Evolutionary conservation across 345 rosid species (phyloP), one percentile per base, ranked within the genome.

Genomic region (Diplotaxis tenuifolia): DNA sequence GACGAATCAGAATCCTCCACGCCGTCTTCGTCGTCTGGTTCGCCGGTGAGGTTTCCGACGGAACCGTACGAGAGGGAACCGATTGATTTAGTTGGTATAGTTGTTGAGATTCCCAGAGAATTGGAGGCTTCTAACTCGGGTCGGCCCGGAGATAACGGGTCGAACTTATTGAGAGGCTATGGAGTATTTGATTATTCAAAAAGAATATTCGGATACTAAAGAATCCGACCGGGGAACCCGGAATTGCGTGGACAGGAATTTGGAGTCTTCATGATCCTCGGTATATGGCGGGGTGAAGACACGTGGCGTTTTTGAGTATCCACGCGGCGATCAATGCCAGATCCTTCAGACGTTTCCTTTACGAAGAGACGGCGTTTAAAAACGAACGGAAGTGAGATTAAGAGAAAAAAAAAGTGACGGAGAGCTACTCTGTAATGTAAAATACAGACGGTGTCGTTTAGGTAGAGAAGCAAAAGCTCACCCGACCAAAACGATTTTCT

Each of bases 41-140:
- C 77, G 42, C 76, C 77, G 81, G 21, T 57, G 56, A 64, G 75
- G n/a, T 70, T 76, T 58, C 80, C 80, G 49, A 29, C 2, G 20
- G 80, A 76, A 65, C 67, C 71, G 34, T 71, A 76, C 16, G 75
- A 49, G 56, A 76, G 80, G 40, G 72, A 28, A 72, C 62, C 80
- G 36, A 65, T 76, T 18, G 72, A 71, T 65, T 38, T 72, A 60
- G 66, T 57, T 52, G 36, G 72, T 57, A 70, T 71, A 64, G 62
- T 65, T 40, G 83, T 82, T 68, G 88, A 83, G 53, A 67, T 62
- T 49, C 83, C 85, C 16, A 58, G 68, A 4, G 83, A 68, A 56
- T 45, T 59, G 23, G 76, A 72, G 58, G 73, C 47, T 9, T 34
- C 62, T 67, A 65, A 79, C 31, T 32, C 75, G 58, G 78, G 67